These are phyloP conservation scores for Oryza longistaminata DNA, from an alignment of 176 grass and related monocot species.

Conservation along the genomic window DNA sequence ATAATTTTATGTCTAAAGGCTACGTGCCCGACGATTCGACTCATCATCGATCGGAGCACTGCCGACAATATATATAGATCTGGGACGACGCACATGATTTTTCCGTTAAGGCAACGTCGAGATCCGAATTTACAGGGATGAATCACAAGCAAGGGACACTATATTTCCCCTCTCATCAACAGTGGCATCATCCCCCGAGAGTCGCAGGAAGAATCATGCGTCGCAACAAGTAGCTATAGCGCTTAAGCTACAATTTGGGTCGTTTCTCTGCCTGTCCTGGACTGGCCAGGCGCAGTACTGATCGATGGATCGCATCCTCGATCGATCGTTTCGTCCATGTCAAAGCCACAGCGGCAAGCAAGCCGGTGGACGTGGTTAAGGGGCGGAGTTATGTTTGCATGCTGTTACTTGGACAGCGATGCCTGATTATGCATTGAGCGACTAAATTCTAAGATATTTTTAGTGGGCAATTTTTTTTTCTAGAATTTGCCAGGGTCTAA, in stretches of 20 bases:
- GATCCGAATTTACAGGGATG: neutral
- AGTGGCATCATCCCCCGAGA: slow-evolving; percentile 22
- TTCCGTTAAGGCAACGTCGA: neutral
- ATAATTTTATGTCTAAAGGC: neutral
- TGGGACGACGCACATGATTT: neutral
- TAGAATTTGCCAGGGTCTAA: too few species aligned
- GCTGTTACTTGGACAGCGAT: slow-evolving; percentile 5
- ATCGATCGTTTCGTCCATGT: neutral
- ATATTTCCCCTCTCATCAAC: slow-evolving; percentile 23
- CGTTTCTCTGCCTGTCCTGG: slow-evolving; percentile 5
- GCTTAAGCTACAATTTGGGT: neutral
- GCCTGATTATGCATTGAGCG: neutral
- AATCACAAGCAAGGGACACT: slow-evolving; percentile 27
- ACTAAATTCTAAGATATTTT: neutral
- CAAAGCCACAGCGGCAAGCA: slow-evolving; percentile 12
- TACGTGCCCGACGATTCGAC: neutral
- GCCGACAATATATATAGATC: neutral
- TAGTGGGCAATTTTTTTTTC: neutral
- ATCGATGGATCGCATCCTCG: neutral
- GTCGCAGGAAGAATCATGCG: neutral
- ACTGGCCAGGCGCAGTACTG: neutral
- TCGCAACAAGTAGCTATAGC: neutral
- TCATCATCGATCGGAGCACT: too few species aligned
- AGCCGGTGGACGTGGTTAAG: slow-evolving; percentile 8
- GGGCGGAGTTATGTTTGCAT: slow-evolving; percentile 18